A percentile compares a stretch with the other conserved stretches of the same genome.
phyloP scores from a whole-genome alignment of 169 alveolate species.

The Hepatocystis sp. region DNA sequence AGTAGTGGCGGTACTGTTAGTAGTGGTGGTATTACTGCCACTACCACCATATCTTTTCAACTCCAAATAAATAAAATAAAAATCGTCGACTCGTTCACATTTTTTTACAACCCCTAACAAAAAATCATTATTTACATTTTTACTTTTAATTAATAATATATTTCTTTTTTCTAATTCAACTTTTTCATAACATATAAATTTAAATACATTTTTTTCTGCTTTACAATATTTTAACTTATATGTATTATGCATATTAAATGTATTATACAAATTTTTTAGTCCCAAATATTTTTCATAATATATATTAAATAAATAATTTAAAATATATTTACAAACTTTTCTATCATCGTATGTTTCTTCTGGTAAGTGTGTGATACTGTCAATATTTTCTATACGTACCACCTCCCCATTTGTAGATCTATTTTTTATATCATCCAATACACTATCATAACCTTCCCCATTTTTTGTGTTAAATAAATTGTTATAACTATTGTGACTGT shows the following conservation, averaged over 20 bases:
- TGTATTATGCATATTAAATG: constrained; percentile 31
- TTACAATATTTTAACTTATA: constrained; percentile 35
- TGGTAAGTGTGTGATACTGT: not conserved
- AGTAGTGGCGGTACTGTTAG: too few species aligned
- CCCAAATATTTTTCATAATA: constrained; percentile 62
- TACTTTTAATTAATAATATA: constrained; percentile 26
- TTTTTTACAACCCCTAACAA: constrained; percentile 46
- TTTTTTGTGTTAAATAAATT: too few species aligned
- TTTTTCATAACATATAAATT: constrained; percentile 11
- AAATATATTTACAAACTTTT: constrained; percentile 33
- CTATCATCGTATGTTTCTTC: too few species aligned
- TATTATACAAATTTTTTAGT: constrained; percentile 25
- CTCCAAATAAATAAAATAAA: constrained; percentile 32
- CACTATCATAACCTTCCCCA: too few species aligned
- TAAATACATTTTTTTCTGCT: constrained; percentile 16
- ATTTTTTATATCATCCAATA: too few species aligned
- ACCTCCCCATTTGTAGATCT: not conserved
- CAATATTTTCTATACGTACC: not conserved
- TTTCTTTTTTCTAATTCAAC: constrained; percentile 27
- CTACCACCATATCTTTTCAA: constrained; percentile 48
- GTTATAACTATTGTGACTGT: too few species aligned
- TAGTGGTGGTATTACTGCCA: too few species aligned
- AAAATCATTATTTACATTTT: not conserved
- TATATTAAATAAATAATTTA: constrained; percentile 53
- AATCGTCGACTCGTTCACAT: constrained; percentile 5